A percentile compares a stretch with the other conserved stretches of the same genome.
phyloP scores from a whole-genome alignment of 768 basidiomycete genomes.

The Heimioporus sp. region DNA sequence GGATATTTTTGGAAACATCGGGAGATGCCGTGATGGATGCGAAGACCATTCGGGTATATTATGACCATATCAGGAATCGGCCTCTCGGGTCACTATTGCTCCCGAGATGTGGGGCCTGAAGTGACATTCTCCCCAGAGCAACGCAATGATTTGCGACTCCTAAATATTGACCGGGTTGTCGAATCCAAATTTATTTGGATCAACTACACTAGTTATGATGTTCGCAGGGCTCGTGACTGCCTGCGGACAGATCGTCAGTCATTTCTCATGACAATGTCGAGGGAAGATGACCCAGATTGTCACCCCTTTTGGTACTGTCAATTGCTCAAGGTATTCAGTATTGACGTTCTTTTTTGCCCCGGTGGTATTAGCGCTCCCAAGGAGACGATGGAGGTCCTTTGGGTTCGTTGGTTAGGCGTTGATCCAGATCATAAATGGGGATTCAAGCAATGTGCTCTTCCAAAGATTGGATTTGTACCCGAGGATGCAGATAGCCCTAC shows the following conservation, averaged over 20 bases:
- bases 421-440: background rate
- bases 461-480: background rate
- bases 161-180: background rate
- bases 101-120: no score
- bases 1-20: no score
- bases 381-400: background rate
- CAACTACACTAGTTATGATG: conserved; percentile 5
- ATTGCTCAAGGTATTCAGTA: background rate
- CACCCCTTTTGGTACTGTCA: conserved; percentile 6
- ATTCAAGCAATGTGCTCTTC: background rate
- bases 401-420: conserved; percentile 2
- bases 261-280: background rate
- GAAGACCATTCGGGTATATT: no score
- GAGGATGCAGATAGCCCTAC: background rate
- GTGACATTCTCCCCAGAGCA: no score
- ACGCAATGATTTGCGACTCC: background rate
- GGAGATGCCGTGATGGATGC: no score
- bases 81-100: no score
- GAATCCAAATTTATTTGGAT: background rate
- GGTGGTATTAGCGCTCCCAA: background rate
- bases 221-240: background rate
- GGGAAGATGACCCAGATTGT: background rate
- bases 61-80: no score
- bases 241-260: background rate
- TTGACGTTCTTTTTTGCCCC: background rate